phyloP scores from a whole-genome alignment of 202 grass and related monocot genomes.

The Hordeum pubiflorum region DNA sequence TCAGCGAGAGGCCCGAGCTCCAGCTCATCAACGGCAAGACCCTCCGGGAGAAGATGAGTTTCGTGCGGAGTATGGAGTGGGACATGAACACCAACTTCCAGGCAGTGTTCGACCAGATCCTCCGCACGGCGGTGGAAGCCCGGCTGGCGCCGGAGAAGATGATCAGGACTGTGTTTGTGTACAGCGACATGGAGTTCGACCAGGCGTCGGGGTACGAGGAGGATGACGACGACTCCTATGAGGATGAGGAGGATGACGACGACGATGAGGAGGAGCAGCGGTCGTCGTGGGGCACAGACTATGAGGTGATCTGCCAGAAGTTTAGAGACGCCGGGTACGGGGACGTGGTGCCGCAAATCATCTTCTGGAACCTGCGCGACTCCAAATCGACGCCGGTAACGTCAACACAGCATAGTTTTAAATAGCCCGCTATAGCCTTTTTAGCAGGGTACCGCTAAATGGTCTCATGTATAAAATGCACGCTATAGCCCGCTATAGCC shows the following conservation, averaged over 20 bases:
- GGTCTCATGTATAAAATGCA: too few relatives aligned
- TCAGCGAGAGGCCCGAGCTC: background rate
- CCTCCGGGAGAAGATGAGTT: background rate
- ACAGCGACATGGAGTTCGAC: constrained; percentile 13
- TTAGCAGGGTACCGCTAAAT: too few relatives aligned
- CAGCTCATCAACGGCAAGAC: constrained; percentile 1
- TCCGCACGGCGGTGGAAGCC: background rate
- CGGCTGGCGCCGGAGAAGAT: background rate
- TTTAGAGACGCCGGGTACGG: background rate
- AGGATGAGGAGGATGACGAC: too few relatives aligned
- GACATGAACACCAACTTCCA: constrained; percentile 4
- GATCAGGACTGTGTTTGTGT: constrained; percentile 14
- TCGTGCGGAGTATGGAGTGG: background rate
- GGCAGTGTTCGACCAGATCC: constrained; percentile 5
- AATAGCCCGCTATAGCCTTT: too few relatives aligned
- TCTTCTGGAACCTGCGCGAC: constrained; percentile 53
- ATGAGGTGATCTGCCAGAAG: constrained; percentile 13
- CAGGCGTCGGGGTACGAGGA: background rate
- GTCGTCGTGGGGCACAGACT: background rate
- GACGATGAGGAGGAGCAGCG: background rate
- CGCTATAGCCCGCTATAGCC: too few relatives aligned
- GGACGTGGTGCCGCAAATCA: constrained; percentile 35
- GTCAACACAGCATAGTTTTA: background rate
- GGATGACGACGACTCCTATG: too few relatives aligned
- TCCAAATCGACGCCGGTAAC: background rate